These are phyloP conservation scores for Diophrys sp. DNA, from an alignment of 73 alveolate genomes.

Conservation along the genomic window DNA sequence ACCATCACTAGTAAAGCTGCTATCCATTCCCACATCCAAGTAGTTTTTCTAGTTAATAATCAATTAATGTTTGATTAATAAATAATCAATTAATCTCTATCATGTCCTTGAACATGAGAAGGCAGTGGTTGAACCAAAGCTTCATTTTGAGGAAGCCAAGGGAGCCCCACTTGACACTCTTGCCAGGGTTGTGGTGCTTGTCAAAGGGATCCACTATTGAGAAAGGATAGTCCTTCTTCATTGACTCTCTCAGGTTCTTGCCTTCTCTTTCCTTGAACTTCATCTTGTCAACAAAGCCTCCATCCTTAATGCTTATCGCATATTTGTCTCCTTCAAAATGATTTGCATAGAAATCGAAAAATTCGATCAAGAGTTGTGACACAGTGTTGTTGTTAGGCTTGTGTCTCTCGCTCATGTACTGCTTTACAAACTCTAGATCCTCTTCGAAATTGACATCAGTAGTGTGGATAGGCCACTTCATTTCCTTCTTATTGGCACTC, in stretches of 20 bases:
- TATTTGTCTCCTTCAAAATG: conserved; percentile 52
- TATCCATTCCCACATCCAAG: too few species aligned
- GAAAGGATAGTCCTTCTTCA: conserved; percentile 60
- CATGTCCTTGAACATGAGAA: neutral
- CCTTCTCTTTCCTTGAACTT: neutral
- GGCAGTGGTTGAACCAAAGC: neutral
- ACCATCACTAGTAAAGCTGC: too few species aligned
- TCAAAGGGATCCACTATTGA: conserved; percentile 83
- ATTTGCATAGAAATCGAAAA: conserved; percentile 74
- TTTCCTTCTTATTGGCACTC: conserved; percentile 9
- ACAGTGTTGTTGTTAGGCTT: conserved; percentile 60
- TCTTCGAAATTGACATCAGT: conserved; percentile 39
- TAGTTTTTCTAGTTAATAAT: too few species aligned
- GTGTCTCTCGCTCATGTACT: conserved; percentile 40
- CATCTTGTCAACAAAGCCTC: neutral
- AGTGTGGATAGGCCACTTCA: conserved; percentile 3
- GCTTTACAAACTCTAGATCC: conserved; percentile 10
- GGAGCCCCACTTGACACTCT: conserved; percentile 20
- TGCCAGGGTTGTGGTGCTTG: conserved; percentile 68
- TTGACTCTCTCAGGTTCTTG: conserved; percentile 14
- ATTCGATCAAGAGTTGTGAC: conserved; percentile 64
- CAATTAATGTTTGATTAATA: too few species aligned
- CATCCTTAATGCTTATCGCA: conserved; percentile 23
- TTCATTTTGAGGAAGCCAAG: neutral
- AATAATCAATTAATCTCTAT: neutral